phyloP scores from a whole-genome alignment of 352 stramenopile genomes.

The Phytopythium cucurbitacearum region DNA sequence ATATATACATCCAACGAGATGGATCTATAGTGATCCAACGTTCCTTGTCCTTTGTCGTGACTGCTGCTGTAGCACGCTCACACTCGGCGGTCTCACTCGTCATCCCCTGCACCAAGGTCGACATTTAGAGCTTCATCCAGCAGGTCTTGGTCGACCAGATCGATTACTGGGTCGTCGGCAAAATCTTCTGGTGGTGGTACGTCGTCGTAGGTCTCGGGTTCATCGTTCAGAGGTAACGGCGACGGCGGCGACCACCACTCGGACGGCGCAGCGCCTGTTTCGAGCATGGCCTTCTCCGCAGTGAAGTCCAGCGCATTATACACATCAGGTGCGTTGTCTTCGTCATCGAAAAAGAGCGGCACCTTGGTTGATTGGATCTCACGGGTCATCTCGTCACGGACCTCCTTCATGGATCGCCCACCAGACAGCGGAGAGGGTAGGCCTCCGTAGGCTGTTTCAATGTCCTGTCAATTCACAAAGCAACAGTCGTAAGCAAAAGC shows the following conservation, averaged over 20 bases:
- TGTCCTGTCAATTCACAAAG: constrained; percentile 32
- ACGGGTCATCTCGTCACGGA: constrained; percentile 47
- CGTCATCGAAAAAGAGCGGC: constrained; percentile 47
- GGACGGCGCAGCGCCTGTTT: constrained; percentile 30
- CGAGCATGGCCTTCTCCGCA: constrained; percentile 35
- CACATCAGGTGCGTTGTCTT: constrained; percentile 14
- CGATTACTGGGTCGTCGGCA: constrained; percentile 7
- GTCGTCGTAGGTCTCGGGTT: constrained; percentile 16
- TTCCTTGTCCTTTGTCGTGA: not conserved
- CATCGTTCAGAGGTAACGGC: constrained; percentile 9
- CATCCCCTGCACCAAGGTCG: constrained; percentile 34
- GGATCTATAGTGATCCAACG: not conserved
- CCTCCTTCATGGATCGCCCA: constrained; percentile 28
- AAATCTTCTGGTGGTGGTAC: constrained; percentile 41
- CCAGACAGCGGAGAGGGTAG: constrained; percentile 30
- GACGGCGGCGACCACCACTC: constrained; percentile 44
- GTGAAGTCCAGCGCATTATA: constrained; percentile 28
- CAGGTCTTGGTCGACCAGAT: constrained; percentile 15
- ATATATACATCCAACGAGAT: no score
- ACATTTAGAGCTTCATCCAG: constrained; percentile 24
- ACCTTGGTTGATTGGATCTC: constrained; percentile 48
- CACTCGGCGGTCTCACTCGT: constrained; percentile 9
- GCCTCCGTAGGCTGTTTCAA: constrained; percentile 71
- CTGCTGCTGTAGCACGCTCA: not conserved
- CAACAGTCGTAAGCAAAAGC: not conserved